Conservation (phyloP, 805 yeast genomes). For the Wickerhamiella occidentalis region DNA sequence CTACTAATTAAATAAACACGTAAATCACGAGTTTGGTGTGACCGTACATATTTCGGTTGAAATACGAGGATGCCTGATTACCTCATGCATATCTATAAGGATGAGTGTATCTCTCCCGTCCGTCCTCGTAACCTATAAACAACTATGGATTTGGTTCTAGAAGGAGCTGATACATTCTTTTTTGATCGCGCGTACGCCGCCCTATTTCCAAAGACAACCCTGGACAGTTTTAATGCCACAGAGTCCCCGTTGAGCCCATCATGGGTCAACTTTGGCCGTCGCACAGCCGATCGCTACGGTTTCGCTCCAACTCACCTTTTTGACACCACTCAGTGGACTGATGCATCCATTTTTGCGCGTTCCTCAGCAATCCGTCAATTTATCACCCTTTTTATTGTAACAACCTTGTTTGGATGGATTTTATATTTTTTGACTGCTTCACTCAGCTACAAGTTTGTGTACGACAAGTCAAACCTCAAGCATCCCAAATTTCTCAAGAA, state of each 20-base stretch:
- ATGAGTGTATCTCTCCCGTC: not conserved
- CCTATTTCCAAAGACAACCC: constrained; percentile 38
- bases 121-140: not conserved
- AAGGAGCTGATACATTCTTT: constrained; percentile 56
- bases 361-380: constrained; percentile 61
- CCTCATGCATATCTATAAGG: not conserved
- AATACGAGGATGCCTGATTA: not conserved
- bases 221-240: not conserved
- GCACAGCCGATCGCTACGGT: constrained; percentile 19
- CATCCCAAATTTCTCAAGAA: constrained; percentile 94
- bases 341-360: constrained; percentile 61
- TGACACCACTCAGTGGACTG: constrained; percentile 43
- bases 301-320: constrained; percentile 41
- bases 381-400: constrained; percentile 51
- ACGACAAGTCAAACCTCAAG: constrained; percentile 80
- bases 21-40: too few relatives aligned
- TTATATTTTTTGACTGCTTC: constrained; percentile 66
- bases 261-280: constrained; percentile 7
- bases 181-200: constrained; percentile 68
- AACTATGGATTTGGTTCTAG: constrained; percentile 82
- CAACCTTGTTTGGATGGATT: constrained; percentile 77
- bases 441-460: constrained; percentile 63
- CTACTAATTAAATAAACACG: too few relatives aligned
- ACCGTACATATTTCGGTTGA: not conserved
- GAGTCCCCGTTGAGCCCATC: not conserved